A percentile compares a stretch with the other conserved stretches of the same genome.
Conservation (phyloP, 352 stramenopile species). For the Pythium rhizo-oryzae region DNA sequence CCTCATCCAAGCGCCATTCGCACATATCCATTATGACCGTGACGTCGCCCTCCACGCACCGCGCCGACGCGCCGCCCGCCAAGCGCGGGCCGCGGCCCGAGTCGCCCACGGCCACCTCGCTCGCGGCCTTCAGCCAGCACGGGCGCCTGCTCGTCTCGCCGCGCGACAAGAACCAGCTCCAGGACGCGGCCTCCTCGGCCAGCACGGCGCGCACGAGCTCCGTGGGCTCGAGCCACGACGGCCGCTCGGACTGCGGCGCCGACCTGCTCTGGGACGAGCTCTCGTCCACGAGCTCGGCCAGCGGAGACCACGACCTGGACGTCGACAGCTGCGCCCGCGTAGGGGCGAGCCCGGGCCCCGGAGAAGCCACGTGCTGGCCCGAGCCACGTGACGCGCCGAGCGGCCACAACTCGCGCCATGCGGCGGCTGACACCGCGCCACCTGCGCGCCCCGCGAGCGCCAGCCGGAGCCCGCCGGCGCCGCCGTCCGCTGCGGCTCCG, state of each 20-base stretch:
- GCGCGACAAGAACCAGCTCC: slow-evolving; percentile 21
- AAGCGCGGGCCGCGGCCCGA: slow-evolving; percentile 1
- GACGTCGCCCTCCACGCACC: background rate
- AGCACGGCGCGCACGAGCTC: slow-evolving; percentile 27
- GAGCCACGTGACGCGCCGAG: slow-evolving; percentile 6
- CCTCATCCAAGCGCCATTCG: slow-evolving; percentile 1
- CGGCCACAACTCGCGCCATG: slow-evolving; percentile 27
- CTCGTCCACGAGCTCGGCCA: slow-evolving; percentile 25
- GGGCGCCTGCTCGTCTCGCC: slow-evolving; percentile 19
- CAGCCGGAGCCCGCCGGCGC: slow-evolving; percentile 21
- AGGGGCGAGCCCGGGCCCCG: slow-evolving; percentile 22
- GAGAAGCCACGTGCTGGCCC: slow-evolving; percentile 14
- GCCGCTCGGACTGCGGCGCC: slow-evolving; percentile 30
- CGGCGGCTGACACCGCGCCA: background rate
- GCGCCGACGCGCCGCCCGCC: background rate
- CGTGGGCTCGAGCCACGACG: slow-evolving; percentile 29
- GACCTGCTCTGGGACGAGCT: slow-evolving; percentile 33
- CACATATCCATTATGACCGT: slow-evolving; percentile 19
- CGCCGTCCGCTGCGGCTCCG: background rate
- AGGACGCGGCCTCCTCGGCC: slow-evolving; percentile 24
- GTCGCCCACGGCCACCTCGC: slow-evolving; percentile 9
- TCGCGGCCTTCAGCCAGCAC: slow-evolving; percentile 28
- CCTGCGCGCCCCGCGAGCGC: background rate
- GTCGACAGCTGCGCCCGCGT: slow-evolving; percentile 9
- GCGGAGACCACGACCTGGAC: slow-evolving; percentile 26